Percentiles rank a stretch among this genome's conserved stretches.
phyloP scores from a whole-genome alignment of 768 basidiomycete species.

The Lenzites betulinus region DNA sequence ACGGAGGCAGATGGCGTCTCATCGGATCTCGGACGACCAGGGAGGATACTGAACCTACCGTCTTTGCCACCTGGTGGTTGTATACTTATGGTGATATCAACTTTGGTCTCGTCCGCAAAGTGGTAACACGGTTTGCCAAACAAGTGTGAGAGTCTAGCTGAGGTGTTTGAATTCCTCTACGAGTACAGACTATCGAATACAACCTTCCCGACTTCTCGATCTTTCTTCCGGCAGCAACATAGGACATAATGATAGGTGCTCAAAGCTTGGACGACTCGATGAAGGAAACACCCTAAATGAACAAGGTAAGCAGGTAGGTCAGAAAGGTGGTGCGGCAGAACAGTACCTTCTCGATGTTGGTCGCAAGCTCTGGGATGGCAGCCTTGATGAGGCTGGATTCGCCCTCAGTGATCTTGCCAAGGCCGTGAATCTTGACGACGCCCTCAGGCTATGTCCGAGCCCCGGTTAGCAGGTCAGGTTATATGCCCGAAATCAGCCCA shows the following conservation, averaged over 20 bases:
- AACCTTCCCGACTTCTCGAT: slow-evolving; percentile 8
- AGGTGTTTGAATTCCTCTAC: not conserved
- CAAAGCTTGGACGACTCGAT: slow-evolving; percentile 32
- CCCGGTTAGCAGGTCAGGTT: slow-evolving; percentile 7
- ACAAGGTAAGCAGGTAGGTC: not conserved
- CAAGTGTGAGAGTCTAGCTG: not conserved
- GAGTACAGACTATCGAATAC: slow-evolving; percentile 18
- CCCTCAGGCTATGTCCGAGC: slow-evolving; percentile 62
- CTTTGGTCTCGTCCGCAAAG: not conserved
- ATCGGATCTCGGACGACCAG: slow-evolving; percentile 67
- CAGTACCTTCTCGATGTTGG: slow-evolving; percentile 71
- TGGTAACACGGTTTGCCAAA: not conserved
- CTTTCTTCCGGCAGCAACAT: not conserved
- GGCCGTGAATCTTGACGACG: slow-evolving; percentile 76
- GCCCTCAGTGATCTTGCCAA: slow-evolving; percentile 70
- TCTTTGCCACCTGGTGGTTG: not conserved
- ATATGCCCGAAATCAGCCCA: not conserved
- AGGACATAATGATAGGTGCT: not conserved
- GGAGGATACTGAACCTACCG: slow-evolving; percentile 48
- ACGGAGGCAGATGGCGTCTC: slow-evolving; percentile 86
- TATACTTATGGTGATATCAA: not conserved
- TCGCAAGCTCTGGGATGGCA: slow-evolving; percentile 76
- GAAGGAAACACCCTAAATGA: slow-evolving; percentile 32
- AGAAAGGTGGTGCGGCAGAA: not conserved
- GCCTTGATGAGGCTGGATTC: slow-evolving; percentile 80